Conservation (phyloP, 495 filamentous ascomycete species). For the Penicillium coprophilum region DNA sequence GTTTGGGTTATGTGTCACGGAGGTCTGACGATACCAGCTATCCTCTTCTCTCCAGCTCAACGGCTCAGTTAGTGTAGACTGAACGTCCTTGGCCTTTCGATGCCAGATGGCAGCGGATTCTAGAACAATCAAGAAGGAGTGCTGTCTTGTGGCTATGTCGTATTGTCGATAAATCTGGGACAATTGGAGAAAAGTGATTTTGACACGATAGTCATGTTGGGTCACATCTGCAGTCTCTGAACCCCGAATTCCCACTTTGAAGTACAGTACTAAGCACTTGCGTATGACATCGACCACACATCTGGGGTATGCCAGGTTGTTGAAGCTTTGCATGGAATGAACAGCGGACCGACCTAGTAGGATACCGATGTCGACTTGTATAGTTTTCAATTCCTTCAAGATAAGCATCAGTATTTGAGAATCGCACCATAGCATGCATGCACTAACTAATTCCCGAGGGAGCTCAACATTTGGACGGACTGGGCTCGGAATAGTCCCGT, state of each 20-base stretch:
- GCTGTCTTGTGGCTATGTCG: constrained; percentile 29
- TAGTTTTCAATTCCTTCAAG: constrained; percentile 30
- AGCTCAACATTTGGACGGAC: constrained; percentile 26
- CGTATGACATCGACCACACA: constrained; percentile 31
- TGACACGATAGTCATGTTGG: constrained; percentile 49
- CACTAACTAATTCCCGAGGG: constrained; percentile 36
- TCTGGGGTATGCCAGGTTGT: constrained; percentile 8
- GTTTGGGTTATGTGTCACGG: constrained; percentile 55
- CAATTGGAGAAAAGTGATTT: constrained; percentile 65
- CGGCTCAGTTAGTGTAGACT: constrained; percentile 37
- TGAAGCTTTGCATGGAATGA: constrained; percentile 31
- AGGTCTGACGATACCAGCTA: constrained; percentile 73
- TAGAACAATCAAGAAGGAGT: constrained; percentile 58
- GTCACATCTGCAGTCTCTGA: constrained; percentile 5
- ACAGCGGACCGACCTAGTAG: constrained; percentile 29
- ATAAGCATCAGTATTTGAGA: neutral
- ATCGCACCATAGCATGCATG: neutral
- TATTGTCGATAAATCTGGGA: constrained; percentile 51
- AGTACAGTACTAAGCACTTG: constrained; percentile 30
- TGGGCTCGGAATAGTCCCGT: constrained; percentile 28
- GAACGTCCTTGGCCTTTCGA: constrained; percentile 48
- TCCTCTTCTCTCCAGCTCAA: constrained; percentile 64
- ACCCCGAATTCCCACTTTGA: constrained; percentile 15
- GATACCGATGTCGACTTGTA: constrained; percentile 36
- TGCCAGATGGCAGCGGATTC: constrained; percentile 66